These are phyloP conservation scores for Ustulina deusta DNA, from an alignment of 2,329 filamentous ascomycete species.

Conservation along the genomic window DNA sequence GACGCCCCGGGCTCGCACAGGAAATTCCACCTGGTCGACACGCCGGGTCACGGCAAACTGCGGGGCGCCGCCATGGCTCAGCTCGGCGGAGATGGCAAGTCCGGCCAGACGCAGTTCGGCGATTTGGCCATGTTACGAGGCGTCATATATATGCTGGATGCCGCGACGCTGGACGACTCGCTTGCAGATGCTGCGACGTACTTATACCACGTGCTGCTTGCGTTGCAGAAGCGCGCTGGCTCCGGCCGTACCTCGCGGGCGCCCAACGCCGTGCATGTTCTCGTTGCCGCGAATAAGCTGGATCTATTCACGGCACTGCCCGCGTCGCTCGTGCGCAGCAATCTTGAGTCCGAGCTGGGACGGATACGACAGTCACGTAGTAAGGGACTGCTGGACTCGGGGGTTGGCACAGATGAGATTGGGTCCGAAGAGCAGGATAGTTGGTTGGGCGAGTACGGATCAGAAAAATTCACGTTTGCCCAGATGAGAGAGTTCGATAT, in stretches of 20 bases:
- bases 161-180: conserved; percentile 72
- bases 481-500: conserved; percentile 88
- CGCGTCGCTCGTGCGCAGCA: conserved; percentile 76
- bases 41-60: conserved; percentile 95
- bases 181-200: conserved; percentile 83
- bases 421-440: conserved; percentile 79
- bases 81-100: conserved; percentile 50
- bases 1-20: conserved; percentile 67
- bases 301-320: conserved; percentile 95
- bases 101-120: conserved; percentile 22
- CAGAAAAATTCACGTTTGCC: conserved; percentile 80
- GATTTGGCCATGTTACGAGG: conserved; percentile 57
- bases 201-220: conserved; percentile 88
- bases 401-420: conserved; percentile 73
- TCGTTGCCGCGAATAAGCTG: conserved; percentile 94
- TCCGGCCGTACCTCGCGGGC: conserved; percentile 67
- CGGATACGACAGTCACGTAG: conserved; percentile 80
- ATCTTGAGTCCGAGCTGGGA: conserved; percentile 83
- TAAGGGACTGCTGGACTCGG: conserved; percentile 85
- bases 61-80: conserved; percentile 74
- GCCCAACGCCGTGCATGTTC: conserved; percentile 73
- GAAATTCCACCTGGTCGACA: conserved; percentile 85
- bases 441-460: conserved; percentile 85
- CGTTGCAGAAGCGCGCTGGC: conserved; percentile 79
- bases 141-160: conserved; percentile 90